Conservation (phyloP, 2,329 filamentous ascomycete genomes). For the Penicillium sclerotigenum region DNA sequence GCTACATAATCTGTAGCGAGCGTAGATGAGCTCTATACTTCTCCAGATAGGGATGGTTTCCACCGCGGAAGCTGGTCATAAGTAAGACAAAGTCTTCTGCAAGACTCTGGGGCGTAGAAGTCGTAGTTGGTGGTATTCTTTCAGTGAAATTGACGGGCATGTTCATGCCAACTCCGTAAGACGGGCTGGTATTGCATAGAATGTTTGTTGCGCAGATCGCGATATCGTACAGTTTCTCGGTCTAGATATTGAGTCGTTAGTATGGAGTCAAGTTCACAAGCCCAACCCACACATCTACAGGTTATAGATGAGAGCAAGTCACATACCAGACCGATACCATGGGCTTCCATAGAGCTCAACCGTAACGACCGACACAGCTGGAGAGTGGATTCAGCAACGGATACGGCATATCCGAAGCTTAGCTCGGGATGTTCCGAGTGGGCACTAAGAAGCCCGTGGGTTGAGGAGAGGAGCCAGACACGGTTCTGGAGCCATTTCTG, state of each 20-base stretch:
- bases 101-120: conserved; percentile 22
- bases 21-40: conserved; percentile 31
- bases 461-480: conserved; percentile 42
- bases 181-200: conserved; percentile 26
- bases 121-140: conserved; percentile 9
- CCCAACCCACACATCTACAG: background rate
- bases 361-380: conserved; percentile 33
- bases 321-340: conserved; percentile 41
- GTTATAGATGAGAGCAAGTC: background rate
- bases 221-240: conserved; percentile 43
- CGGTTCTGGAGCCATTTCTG: conserved; percentile 46
- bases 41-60: conserved; percentile 37
- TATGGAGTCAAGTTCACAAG: background rate
- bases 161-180: conserved; percentile 16
- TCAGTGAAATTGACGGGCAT: conserved; percentile 12
- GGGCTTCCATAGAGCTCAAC: conserved; percentile 42
- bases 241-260: conserved; percentile 17
- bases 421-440: conserved; percentile 38
- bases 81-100: conserved; percentile 34
- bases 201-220: conserved; percentile 32
- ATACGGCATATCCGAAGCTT: conserved; percentile 37
- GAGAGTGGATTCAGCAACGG: conserved; percentile 36
- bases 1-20: conserved; percentile 22
- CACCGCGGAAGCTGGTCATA: conserved; percentile 34
- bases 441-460: conserved; percentile 38